These are phyloP conservation scores for Tricholomella constricta DNA, from an alignment of 768 basidiomycete species.

Conservation along the genomic window DNA sequence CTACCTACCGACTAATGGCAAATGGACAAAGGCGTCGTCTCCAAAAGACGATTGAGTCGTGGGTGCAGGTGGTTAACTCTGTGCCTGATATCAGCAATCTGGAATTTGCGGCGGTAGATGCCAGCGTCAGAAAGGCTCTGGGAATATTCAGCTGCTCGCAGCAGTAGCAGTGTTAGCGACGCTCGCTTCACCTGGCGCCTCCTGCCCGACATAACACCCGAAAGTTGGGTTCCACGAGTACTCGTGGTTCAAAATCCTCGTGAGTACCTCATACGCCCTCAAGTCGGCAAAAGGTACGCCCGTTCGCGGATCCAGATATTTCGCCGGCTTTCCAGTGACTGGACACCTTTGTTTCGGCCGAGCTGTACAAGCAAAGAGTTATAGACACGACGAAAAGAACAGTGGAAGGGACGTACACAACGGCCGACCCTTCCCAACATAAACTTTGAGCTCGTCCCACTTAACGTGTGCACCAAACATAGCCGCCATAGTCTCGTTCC, in stretches of 20 bases:
- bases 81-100: too few relatives aligned
- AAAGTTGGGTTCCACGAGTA: constrained; percentile 64
- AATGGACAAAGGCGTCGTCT: too few relatives aligned
- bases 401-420: constrained; percentile 42
- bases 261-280: constrained; percentile 65
- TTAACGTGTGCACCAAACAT: constrained; percentile 85
- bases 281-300: constrained; percentile 78
- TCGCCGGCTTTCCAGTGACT: constrained; percentile 77
- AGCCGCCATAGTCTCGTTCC: constrained; percentile 76
- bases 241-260: constrained; percentile 61
- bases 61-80: too few relatives aligned
- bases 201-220: constrained; percentile 44
- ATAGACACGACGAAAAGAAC: background rate
- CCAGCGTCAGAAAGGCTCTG: too few relatives aligned
- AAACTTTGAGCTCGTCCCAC: constrained; percentile 75
- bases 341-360: constrained; percentile 69
- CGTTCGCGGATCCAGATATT: constrained; percentile 79
- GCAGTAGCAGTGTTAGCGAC: background rate
- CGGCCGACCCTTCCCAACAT: constrained; percentile 64
- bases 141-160: too few relatives aligned
- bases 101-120: too few relatives aligned
- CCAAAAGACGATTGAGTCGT: too few relatives aligned
- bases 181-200: constrained; percentile 1
- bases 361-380: constrained; percentile 39
- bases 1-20: too few relatives aligned